Evolutionary conservation across 2,329 filamentous ascomycete species (phyloP), one percentile per base, ranked within the genome.

Genomic region (Coleophoma cylindrospora): DNA sequence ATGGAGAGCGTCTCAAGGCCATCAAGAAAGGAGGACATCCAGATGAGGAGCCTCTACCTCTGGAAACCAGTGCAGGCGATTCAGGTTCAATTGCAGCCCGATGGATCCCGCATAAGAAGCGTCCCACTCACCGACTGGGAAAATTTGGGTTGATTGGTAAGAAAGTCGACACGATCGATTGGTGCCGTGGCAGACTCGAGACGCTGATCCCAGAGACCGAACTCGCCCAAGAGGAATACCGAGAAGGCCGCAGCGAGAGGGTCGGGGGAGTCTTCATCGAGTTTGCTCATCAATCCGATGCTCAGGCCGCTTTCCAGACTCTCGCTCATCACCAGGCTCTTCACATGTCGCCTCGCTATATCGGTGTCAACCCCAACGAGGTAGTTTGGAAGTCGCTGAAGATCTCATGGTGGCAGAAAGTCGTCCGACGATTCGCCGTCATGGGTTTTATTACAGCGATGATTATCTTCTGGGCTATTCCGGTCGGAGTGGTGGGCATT

Each of bases 161-260:
- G 64, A 94, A 95, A 67, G 91, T 96, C 14, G 94, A 99, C 70
- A 94, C 91, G 0, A 96, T 99, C 67, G 83, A 92, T 54, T 96
- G 88, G 87, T 87, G 84, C 55, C 87, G 94, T 47, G 74, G 77
- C 1, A 87, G 95, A 67, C 81, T 96, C 47, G 80, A 86, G 56
- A 83, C 83, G 45, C 79, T 95, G 41, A 84, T 86, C 47, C 85
- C 87, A 0, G 77, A 87, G 53, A 84, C 90, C 32, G 79, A 87
- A 45, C 74, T 79, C 40, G 76, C 82, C 21, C 89, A 94, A 66
- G 76, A 74, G 38, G 75, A 79, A 45, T 88, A 92, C 64, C 79
- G 76, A 45, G 71, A 74, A 22, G 82, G 87, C 47, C 77, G 87
- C 37, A 81, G 76, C 43, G 79, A 83, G 53, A 79, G 82, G 54